Evolutionary conservation across 2,329 filamentous ascomycete genomes (phyloP), one percentile per base, ranked within the genome.

Genomic region (Penicillium verrucosum): DNA sequence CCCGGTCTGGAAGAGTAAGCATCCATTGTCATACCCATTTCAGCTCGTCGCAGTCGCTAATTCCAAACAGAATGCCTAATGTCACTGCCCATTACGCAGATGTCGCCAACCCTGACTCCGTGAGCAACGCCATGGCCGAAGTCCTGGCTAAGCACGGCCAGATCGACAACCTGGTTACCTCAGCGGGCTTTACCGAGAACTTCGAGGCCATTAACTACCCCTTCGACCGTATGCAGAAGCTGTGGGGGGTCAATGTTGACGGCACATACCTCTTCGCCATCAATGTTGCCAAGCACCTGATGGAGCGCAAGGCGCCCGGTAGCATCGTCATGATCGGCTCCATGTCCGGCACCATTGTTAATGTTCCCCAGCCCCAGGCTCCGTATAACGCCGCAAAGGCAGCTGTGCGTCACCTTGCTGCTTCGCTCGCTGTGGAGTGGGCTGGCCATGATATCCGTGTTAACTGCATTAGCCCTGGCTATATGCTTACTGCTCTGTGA

Each of bases 111-210:
- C 88, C 88, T 23, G 84, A 86, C 47, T 93, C 90, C 7, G 92
- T 97, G 60, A 86, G 89, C 56, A 75, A 80, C 32, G 89, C 89
- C 65, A 82, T 97, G 64, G 78, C 81, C 37, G 88, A 91, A 59
- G 83, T 93, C 63, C 72, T 93, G 49, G 67, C 79, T 47, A 77
- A 83, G 57, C 92, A 96, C 72, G 87, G 88, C 75, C 88, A 89
- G 74, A 91, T 97, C 66, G 92, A 96, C 77, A 88, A 90, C 75
- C 83, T 97, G 27, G 92, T 97, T 67, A 97, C 93, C 27, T 95
- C 91, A n/a, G 93, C 93, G 48, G 93, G 93, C 44, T 96, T 97
- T 78, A 94, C 90, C 14, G 93, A 97, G 80, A 97, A 97, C 80
- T 95, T 92, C 70, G 89, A 95, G 68, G 93, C 93, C 45, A 89